These are phyloP conservation scores for Thyridium curvatum DNA, from an alignment of 2,329 filamentous ascomycete genomes.

Conservation along the genomic window DNA sequence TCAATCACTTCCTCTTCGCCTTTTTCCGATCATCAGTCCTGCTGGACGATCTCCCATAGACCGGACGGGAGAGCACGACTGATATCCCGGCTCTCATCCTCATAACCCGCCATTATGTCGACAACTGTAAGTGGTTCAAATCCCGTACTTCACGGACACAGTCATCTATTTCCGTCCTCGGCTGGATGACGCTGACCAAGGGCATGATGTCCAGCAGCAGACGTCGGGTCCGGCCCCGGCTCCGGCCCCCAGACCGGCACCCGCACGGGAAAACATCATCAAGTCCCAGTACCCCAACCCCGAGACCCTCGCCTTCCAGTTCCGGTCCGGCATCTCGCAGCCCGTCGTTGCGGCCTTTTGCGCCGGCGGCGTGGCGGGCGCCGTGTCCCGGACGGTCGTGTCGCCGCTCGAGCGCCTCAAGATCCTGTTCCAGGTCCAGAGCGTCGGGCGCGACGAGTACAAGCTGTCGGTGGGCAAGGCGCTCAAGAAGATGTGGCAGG, in stretches of 20 bases:
- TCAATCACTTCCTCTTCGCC: too few relatives aligned
- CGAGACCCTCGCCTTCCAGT: conserved; percentile 18
- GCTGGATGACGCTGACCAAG: too few relatives aligned
- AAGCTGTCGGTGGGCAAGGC: conserved; percentile 87
- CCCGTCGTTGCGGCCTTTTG: conserved; percentile 89
- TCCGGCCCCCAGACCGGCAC: conserved; percentile 5
- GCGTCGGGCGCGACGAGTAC: conserved; percentile 83
- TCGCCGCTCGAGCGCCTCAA: conserved; percentile 94
- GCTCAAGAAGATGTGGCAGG: conserved; percentile 88
- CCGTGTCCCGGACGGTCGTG: conserved; percentile 95
- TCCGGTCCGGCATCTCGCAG: conserved; percentile 59
- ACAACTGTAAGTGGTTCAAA: too few relatives aligned
- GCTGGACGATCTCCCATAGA: too few relatives aligned
- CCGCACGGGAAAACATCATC: conserved; percentile 16
- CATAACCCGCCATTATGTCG: too few relatives aligned
- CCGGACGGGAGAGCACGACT: too few relatives aligned
- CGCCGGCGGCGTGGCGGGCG: conserved; percentile 87
- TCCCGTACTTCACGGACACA: too few relatives aligned
- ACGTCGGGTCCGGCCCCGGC: neutral
- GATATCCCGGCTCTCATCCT: too few relatives aligned
- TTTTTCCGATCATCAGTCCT: too few relatives aligned
- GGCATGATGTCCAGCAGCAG: too few relatives aligned
- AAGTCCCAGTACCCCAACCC: too few relatives aligned
- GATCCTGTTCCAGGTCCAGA: conserved; percentile 96
- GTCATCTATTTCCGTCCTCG: too few relatives aligned